Evolutionary conservation across 805 yeast genomes (phyloP).

Genomic region (Candida michaelii): DNA sequence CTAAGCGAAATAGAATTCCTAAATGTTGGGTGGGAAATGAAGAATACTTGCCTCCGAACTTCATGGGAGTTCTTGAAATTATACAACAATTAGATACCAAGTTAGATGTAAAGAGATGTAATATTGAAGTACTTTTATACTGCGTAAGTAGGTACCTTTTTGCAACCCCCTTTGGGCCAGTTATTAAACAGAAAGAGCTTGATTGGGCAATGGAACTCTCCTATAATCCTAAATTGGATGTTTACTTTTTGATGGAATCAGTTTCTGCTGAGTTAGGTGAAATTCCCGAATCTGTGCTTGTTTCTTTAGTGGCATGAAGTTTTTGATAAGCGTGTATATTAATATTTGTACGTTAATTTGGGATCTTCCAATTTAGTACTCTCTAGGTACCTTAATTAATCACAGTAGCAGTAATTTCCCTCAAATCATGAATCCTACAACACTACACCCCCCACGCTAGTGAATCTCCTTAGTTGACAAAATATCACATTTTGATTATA

Average conservation of each 20-base stretch:
- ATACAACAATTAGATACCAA: background rate
- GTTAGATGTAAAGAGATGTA: background rate
- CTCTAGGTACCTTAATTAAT: too few species aligned
- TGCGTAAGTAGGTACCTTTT: background rate
- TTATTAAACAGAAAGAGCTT: background rate
- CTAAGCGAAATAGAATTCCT: background rate
- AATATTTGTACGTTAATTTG: too few species aligned
- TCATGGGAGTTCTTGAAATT: background rate
- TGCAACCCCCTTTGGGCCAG: conserved; percentile 9
- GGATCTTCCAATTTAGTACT: too few species aligned
- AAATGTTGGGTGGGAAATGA: conserved; percentile 2
- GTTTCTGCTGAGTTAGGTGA: background rate
- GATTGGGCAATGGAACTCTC: background rate
- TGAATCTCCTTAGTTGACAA: too few species aligned
- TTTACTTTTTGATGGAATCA: background rate
- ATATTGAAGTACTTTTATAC: conserved; percentile 4
- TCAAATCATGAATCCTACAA: too few species aligned
- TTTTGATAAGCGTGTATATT: too few species aligned
- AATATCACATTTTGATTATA: too few species aligned
- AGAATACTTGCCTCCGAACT: background rate
- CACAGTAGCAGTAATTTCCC: too few species aligned
- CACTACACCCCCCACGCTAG: too few species aligned
- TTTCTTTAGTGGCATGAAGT: too few species aligned
- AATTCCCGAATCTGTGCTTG: background rate
- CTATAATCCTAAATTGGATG: conserved; percentile 6